phyloP scores from a whole-genome alignment of 139 green algal genomes.

The Gonium pectorale region DNA sequence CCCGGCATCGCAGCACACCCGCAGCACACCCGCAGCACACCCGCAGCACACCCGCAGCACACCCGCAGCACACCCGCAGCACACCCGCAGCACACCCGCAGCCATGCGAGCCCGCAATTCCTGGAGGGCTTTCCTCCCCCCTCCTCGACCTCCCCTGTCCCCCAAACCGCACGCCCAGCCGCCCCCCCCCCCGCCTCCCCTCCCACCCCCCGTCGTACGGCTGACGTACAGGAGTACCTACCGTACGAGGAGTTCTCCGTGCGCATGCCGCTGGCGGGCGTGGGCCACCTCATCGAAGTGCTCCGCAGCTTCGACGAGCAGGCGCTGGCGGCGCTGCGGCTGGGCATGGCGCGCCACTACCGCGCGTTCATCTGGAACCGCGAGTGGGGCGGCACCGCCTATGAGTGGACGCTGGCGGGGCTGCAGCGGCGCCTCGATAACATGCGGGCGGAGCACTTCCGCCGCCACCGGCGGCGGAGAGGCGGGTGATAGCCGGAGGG shows the following conservation, averaged over 20 bases:
- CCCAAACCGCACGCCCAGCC: not conserved
- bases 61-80: too few relatives aligned
- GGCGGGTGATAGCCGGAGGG: not conserved
- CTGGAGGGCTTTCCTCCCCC: too few relatives aligned
- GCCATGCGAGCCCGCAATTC: too few relatives aligned
- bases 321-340: slow-evolving; percentile 38
- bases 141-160: too few relatives aligned
- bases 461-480: not conserved
- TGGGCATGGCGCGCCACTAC: slow-evolving; percentile 49
- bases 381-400: slow-evolving; percentile 23
- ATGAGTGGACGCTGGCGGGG: slow-evolving; percentile 20
- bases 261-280: slow-evolving; percentile 33
- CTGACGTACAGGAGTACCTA: slow-evolving; percentile 50
- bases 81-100: too few relatives aligned
- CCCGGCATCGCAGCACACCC: too few relatives aligned
- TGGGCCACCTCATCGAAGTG: slow-evolving; percentile 50
- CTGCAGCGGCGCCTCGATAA: not conserved
- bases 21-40: too few relatives aligned
- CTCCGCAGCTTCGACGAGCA: slow-evolving; percentile 44
- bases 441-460: slow-evolving; percentile 9
- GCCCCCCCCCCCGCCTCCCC: not conserved
- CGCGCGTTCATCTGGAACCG: slow-evolving; percentile 11
- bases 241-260: slow-evolving; percentile 69
- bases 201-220: not conserved
- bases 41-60: too few relatives aligned